A percentile compares a stretch with the other conserved stretches of the same genome.
These are phyloP conservation scores for Pseudogymnoascus sp. DNA, from an alignment of 2,329 filamentous ascomycete species.

Conservation along the genomic window DNA sequence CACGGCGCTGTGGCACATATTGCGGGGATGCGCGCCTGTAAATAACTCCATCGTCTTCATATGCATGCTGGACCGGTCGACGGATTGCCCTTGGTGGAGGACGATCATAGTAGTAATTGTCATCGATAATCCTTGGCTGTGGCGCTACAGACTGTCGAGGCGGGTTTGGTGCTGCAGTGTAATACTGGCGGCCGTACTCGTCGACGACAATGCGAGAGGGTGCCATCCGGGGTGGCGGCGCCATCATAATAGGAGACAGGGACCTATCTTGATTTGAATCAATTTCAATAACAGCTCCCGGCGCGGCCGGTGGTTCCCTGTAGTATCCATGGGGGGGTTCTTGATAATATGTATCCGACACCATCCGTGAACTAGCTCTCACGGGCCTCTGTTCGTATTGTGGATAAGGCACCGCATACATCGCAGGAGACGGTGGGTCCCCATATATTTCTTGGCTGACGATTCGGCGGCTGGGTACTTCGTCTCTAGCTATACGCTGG, in stretches of 20 bases:
- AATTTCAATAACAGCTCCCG: conserved; percentile 42
- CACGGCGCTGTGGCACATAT: conserved; percentile 42
- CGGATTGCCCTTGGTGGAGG: conserved; percentile 23
- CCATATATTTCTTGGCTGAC: conserved; percentile 4
- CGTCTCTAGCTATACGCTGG: neutral
- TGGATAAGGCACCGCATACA: conserved; percentile 22
- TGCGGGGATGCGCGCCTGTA: conserved; percentile 46
- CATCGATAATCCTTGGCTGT: conserved; percentile 38
- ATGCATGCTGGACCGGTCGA: conserved; percentile 29
- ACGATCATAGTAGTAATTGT: conserved; percentile 59
- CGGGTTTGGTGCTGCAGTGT: conserved; percentile 43
- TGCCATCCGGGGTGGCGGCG: conserved; percentile 35
- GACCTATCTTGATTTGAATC: conserved; percentile 41
- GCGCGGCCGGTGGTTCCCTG: conserved; percentile 34
- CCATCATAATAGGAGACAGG: conserved; percentile 42
- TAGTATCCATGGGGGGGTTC: conserved; percentile 34
- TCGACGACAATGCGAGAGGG: conserved; percentile 68
- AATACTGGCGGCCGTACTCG: conserved; percentile 74
- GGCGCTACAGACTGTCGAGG: conserved; percentile 46
- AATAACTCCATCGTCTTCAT: conserved; percentile 42
- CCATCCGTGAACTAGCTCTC: conserved; percentile 21
- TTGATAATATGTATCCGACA: conserved; percentile 20
- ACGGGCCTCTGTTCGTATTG: conserved; percentile 18
- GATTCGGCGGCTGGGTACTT: neutral
- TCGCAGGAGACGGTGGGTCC: conserved; percentile 20